Percentiles rank a stretch among this genome's conserved stretches.
These are phyloP conservation scores for Ustilago shanxiensis DNA, from an alignment of 1,284 basidiomycete genomes.

Conservation along the genomic window DNA sequence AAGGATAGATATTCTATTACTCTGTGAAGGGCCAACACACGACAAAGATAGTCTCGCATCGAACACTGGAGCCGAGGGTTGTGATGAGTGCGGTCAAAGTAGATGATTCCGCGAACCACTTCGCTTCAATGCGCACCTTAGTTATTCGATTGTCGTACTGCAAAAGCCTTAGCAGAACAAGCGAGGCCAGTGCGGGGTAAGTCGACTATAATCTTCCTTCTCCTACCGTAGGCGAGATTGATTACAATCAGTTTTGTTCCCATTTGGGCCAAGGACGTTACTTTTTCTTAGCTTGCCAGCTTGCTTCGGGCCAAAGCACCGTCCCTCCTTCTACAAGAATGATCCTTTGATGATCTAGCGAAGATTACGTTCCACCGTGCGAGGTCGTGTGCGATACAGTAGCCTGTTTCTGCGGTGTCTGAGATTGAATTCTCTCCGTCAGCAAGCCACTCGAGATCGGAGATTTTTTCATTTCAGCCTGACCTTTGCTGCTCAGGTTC, in stretches of 20 bases:
- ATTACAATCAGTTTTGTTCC: background rate
- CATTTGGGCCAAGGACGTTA: background rate
- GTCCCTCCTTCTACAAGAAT: background rate
- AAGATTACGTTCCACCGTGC: no score
- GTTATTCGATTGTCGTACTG: background rate
- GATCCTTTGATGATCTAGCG: background rate
- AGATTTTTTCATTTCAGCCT: background rate
- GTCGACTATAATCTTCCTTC: background rate
- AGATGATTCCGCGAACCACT: background rate
- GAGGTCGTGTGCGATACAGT: background rate
- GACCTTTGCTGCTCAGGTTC: background rate
- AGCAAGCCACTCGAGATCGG: background rate
- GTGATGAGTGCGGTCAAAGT: background rate
- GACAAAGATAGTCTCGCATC: background rate
- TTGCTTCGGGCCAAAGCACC: background rate
- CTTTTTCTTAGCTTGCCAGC: background rate
- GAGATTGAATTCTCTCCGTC: background rate
- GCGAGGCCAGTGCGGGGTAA: background rate
- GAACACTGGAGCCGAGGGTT: background rate
- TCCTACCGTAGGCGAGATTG: constrained; percentile 4
- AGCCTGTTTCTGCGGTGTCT: background rate
- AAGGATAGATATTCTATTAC: no score
- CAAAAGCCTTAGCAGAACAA: background rate
- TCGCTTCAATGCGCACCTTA: background rate
- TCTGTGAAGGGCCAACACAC: no score